Percentiles rank a stretch among this genome's conserved stretches.
Conservation (phyloP, 176 grass and related monocot species). For the Areca catechu region DNA sequence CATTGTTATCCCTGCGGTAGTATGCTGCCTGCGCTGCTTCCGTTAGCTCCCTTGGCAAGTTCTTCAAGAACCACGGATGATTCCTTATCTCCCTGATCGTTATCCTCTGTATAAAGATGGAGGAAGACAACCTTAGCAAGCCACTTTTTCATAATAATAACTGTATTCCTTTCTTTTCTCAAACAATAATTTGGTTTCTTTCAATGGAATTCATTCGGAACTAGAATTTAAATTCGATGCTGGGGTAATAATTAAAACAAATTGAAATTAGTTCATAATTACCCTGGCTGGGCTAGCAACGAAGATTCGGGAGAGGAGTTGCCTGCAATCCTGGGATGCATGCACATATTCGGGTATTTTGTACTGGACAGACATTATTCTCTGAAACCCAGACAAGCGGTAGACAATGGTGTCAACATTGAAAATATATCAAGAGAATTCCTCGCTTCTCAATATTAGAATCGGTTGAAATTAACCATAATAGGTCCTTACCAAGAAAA, state of each 20-base stretch:
- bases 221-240: too few species aligned
- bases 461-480: too few species aligned
- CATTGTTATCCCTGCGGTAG: conserved; percentile 71
- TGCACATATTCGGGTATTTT: conserved; percentile 76
- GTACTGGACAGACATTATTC: conserved; percentile 67
- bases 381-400: conserved; percentile 25
- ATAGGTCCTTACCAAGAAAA: not conserved
- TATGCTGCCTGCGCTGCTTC: conserved; percentile 71
- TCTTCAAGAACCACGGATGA: conserved; percentile 97
- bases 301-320: conserved; percentile 61
- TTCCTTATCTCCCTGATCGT: conserved; percentile 95
- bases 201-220: too few species aligned
- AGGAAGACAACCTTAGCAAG: not conserved
- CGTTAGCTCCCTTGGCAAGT: conserved; percentile 82
- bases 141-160: too few species aligned
- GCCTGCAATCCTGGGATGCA: conserved; percentile 66
- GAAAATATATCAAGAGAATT: too few species aligned
- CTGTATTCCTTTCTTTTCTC: too few species aligned
- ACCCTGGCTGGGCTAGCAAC: conserved; percentile 53
- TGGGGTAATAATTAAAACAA: too few species aligned
- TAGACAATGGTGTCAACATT: too few species aligned
- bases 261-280: not conserved
- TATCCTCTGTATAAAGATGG: conserved; percentile 53
- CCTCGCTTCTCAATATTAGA: too few species aligned
- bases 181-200: too few species aligned